Evolutionary conservation across 495 filamentous ascomycete species (phyloP), one percentile per base, ranked within the genome.

Genomic region (Friedmanniomyces simplex): DNA sequence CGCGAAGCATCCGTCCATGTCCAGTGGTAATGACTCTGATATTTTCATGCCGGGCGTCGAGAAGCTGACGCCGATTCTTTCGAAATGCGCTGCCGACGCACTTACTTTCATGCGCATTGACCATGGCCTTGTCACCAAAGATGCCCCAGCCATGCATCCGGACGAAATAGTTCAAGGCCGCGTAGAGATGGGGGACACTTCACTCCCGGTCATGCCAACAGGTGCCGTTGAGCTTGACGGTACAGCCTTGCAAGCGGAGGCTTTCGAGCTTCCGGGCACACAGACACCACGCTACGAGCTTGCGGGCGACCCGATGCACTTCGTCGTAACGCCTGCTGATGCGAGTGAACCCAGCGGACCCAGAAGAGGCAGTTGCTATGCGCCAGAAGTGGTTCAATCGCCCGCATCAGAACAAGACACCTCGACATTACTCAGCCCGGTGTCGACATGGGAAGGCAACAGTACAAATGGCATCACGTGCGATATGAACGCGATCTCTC

Each of bases 51-150:
- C 77, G 11, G 79, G 80, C 13, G 71, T 74, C 1, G 79, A 81
- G 59, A 80, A 81, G 63, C 68, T 82, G 5, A 77, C 77, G 21
- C 76, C 77, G 0, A 57, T 78, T 7, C 52, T 83, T 28, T 73
- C 71, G 20, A 72, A 73, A 21, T 58, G 66, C 55, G 76, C 77
- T 6, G 72, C 73, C 20, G 68, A 75, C 2, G 71, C 72, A 10
- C 53, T 85, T 52, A 76, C 72, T 6, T 82, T 77, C 55, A 60
- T 85, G 12, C 71, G 82, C 34, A 73, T 80, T 10, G 75, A 84
- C 63, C 79, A 83, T 69, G 71, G 72, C 10, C 61, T 84, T 18
- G 66, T 82, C 37, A 84, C 81, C 1, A 67, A 75, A 32, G 69
- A 77, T 46, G 68, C 71, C 1, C 74, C 73, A 8, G 50, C 60